Base-by-base conservation (phyloP, 73 alveolate genomes). In the Breviolum minutum region DNA sequence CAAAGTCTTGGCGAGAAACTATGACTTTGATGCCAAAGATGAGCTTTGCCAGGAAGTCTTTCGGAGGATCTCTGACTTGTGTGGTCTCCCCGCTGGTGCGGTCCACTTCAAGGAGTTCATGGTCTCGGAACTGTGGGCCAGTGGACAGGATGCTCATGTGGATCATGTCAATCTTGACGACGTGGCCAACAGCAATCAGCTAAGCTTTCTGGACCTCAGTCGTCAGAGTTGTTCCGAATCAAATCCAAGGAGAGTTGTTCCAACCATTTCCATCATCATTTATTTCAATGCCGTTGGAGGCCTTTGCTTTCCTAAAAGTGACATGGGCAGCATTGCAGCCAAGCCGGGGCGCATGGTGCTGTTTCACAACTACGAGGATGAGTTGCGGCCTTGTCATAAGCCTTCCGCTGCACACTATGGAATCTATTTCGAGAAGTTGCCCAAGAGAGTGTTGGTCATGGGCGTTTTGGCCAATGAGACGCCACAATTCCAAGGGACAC, bases 211-310 rank as follows among this genome's bases (percentile, higher is more conserved):
- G 16, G 92, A 83, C 74, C n/a, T 83, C 48, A 83, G 62, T 7
- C 71, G 32, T 14, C 92, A 83, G 73, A 83, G 92, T 73, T 22
- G 5, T 20, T 83, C 92, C 4, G 74, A 19, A 10, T 14, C 74
- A 22, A 61, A 54, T 13, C 92, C 71, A 7, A 13, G 61, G 26
- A 14, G 92, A 61, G 73, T 88, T 24, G 95, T 88, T 60, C 95
- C 95, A 20, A 88, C 95, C 19, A 22, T 88, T 66, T 30, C 95
- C 73, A 68, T 88, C 60, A 27, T 68, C 22, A 48, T 88, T 19
- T 88, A 88, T 70, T 88, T 88, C 85, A 88, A 88, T 17, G 83
- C 95, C 0, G 95, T 88, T 16, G 95, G 95, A 30, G 95, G 95
- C 83, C 20, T 88, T 19, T 48, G 71, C 30, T 88, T 88, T 48